Evolutionary conservation across 192 early-diverging fungal genomes (phyloP).

Genomic region (Chytriomyces sp.): DNA sequence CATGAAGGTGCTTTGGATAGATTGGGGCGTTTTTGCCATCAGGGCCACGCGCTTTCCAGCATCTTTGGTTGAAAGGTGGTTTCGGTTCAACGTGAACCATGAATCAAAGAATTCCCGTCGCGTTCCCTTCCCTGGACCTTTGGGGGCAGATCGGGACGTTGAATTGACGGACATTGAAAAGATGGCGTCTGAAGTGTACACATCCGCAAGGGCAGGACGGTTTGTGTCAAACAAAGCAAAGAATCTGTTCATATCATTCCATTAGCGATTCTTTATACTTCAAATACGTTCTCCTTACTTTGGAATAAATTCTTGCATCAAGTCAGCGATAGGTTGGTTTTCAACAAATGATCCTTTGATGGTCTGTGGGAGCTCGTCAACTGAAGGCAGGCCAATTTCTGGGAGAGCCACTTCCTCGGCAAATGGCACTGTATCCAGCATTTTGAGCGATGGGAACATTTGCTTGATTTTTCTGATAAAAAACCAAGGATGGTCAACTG

Average conservation of each 20-base stretch:
- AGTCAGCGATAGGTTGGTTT: conserved; percentile 27
- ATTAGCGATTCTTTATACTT: no score
- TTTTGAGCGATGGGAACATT: conserved; percentile 43
- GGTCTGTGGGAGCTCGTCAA: conserved; percentile 31
- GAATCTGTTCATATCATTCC: conserved; percentile 22
- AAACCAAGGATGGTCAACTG: conserved; percentile 1
- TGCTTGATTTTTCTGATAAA: conserved; percentile 38
- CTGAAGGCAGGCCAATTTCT: conserved; percentile 28
- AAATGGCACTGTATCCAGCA: conserved; percentile 44
- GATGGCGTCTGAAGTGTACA: conserved; percentile 33
- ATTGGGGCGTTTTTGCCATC: conserved; percentile 8
- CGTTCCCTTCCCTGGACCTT: not conserved
- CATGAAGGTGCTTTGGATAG: not conserved
- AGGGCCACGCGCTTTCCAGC: conserved; percentile 8
- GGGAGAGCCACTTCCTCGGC: conserved; percentile 39
- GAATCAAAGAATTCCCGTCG: conserved; percentile 27
- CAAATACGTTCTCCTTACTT: conserved; percentile 23
- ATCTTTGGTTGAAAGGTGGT: conserved; percentile 24
- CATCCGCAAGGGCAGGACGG: conserved; percentile 29
- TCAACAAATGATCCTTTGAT: conserved; percentile 41
- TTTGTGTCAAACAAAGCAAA: conserved; percentile 43
- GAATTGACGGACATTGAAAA: conserved; percentile 45
- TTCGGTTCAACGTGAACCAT: conserved; percentile 35
- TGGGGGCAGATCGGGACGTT: not conserved
- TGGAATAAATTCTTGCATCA: conserved; percentile 39